Evolutionary conservation across 2,329 filamentous ascomycete genomes (phyloP), one percentile per base, ranked within the genome.

Genomic region (Talaromyces funiculosus): DNA sequence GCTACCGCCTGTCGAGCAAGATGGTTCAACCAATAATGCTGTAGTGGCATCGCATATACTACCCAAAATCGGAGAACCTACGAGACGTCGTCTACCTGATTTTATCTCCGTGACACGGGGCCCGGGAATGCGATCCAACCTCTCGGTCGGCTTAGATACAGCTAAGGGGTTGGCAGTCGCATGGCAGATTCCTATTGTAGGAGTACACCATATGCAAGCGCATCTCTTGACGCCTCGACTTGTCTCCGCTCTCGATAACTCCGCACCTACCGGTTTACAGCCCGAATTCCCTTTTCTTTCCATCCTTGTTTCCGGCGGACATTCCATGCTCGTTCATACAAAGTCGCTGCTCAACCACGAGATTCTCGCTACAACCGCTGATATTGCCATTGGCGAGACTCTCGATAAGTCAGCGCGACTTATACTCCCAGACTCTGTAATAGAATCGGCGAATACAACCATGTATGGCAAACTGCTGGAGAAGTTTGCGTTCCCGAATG

Each of bases 161-260:
- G 94, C 91, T 18, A 97, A 97, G 75, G 94, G 92, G 0, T 81
- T 97, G 20, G 86, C 92, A 0, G 80, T 90, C 20, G 92, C 90
- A 38, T 96, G 90, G 90, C 82, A 86, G 64, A 82, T 92, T 38
- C 92, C 93, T 3, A 78, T 97, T 33, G 73, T 97, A 1, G 94
- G 86, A 0, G 90, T 97, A 0, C 90, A 99, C 73, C 94, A 99
- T 74, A 97, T 99, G 94, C 92, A 97, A 73, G 94, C 92, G 10
- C 94, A 99, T 74, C 89, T 94, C 18, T 78, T 99, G 64, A 97
- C 94, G 18, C 90, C 93, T 16, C 83, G 91, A 9, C 82, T 99
- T 43, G 86, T 88, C 3, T 77, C 80, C 33, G 89, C 89, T 4
- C 74, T 93, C 62, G 47, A 55, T 4, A 37, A 10, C 1, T 49